These are phyloP conservation scores for Thielaviopsis ethacetica DNA, from an alignment of 2,329 filamentous ascomycete genomes.

Conservation along the genomic window DNA sequence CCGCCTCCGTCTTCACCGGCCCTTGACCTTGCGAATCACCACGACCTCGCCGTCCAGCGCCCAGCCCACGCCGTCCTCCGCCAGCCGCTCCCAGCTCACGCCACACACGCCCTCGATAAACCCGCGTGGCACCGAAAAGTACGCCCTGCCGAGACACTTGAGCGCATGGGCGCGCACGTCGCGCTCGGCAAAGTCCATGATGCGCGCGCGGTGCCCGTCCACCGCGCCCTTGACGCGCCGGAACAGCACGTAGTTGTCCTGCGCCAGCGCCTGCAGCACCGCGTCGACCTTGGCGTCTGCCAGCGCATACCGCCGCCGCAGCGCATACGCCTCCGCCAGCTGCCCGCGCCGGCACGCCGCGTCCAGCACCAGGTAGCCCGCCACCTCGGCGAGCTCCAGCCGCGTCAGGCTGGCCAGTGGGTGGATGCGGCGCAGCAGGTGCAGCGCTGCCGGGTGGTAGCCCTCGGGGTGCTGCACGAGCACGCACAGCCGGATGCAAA, in stretches of 20 bases:
- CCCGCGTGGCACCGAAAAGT: constrained; percentile 51
- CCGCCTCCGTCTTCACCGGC: constrained; percentile 11
- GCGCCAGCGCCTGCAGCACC: constrained; percentile 53
- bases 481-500: constrained; percentile 73
- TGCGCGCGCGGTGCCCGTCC: constrained; percentile 61
- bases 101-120: constrained; percentile 55
- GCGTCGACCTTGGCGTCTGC: constrained; percentile 51
- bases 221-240: constrained; percentile 53
- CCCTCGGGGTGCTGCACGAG: constrained; percentile 70
- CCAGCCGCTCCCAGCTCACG: constrained; percentile 58
- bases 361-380: constrained; percentile 70
- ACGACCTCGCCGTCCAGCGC: constrained; percentile 56
- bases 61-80: constrained; percentile 63
- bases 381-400: constrained; percentile 63
- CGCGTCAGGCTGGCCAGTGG: constrained; percentile 47
- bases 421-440: constrained; percentile 61
- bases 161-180: constrained; percentile 60
- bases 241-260: constrained; percentile 72
- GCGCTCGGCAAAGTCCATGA: constrained; percentile 70
- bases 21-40: constrained; percentile 48
- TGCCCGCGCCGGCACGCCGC: constrained; percentile 70
- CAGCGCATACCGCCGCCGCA: constrained; percentile 45
- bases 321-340: constrained; percentile 53
- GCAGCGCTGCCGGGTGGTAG: constrained; percentile 73
- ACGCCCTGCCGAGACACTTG: constrained; percentile 73